Percentiles rank a stretch among this genome's conserved stretches.
Evolutionary conservation across 768 basidiomycete species (phyloP).

Genomic region (Mycena polygramma): DNA sequence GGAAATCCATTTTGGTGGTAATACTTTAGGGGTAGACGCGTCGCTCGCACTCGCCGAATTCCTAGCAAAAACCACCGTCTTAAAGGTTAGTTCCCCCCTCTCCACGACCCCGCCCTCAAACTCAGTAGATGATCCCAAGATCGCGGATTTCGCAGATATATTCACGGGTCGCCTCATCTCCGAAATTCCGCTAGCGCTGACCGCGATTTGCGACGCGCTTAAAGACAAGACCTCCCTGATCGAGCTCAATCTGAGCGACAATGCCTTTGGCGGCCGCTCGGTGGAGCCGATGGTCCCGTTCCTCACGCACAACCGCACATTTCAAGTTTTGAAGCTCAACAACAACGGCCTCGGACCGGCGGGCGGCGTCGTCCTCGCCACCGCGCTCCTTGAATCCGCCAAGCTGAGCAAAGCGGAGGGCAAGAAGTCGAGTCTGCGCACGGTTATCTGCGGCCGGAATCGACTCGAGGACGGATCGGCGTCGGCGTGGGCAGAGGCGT

Average conservation of each 20-base stretch:
- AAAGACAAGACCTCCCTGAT: conserved; percentile 83
- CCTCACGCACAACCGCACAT: conserved; percentile 83
- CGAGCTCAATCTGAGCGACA: conserved; percentile 93
- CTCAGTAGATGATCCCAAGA: conserved; percentile 58
- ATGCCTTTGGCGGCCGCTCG: conserved; percentile 96
- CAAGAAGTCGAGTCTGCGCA: conserved; percentile 77
- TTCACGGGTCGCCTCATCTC: conserved; percentile 97
- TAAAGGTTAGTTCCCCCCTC: conserved; percentile 69
- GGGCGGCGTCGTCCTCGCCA: conserved; percentile 88
- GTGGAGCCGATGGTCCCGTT: conserved; percentile 95
- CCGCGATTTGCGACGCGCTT: conserved; percentile 90
- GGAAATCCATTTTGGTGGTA: conserved; percentile 94
- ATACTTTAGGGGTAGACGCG: conserved; percentile 94
- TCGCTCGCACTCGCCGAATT: conserved; percentile 87
- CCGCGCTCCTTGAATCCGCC: conserved; percentile 85
- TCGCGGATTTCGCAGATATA: conserved; percentile 97
- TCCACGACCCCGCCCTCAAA: conserved; percentile 8
- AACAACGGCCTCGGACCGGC: conserved; percentile 97
- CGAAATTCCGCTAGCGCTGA: conserved; percentile 93
- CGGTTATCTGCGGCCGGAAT: conserved; percentile 94
- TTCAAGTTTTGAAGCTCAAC: conserved; percentile 90
- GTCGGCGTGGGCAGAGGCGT: conserved; percentile 86
- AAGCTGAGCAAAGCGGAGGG: conserved; percentile 74
- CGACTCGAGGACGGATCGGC: conserved; percentile 95
- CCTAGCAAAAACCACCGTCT: conserved; percentile 70